A percentile compares a stretch with the other conserved stretches of the same genome.
phyloP scores from a whole-genome alignment of 2,329 filamentous ascomycete genomes.

The Aspergillus pseudoterreus region DNA sequence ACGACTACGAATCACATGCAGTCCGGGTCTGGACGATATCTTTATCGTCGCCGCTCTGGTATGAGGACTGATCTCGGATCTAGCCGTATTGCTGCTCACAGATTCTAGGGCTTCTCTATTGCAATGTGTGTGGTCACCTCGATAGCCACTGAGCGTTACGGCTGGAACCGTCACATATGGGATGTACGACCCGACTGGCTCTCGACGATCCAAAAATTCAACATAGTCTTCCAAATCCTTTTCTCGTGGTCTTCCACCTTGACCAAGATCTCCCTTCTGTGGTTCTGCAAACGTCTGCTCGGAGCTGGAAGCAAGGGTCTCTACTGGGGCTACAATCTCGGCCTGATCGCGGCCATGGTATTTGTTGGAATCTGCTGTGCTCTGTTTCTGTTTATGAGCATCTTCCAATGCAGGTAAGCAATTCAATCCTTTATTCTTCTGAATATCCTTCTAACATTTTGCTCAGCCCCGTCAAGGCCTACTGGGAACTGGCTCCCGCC shows the following conservation, averaged over 20 bases:
- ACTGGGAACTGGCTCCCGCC: slow-evolving; percentile 27
- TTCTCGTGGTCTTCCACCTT: slow-evolving; percentile 33
- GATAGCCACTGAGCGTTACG: slow-evolving; percentile 29
- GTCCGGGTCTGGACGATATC: slow-evolving; percentile 46
- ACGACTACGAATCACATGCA: slow-evolving; percentile 43
- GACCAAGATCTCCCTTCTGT: slow-evolving; percentile 38
- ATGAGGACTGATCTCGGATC: slow-evolving; percentile 3
- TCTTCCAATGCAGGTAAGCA: slow-evolving; percentile 41
- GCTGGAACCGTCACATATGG: slow-evolving; percentile 42
- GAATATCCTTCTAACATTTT: not conserved
- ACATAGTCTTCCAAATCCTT: slow-evolving; percentile 35
- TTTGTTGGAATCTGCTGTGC: slow-evolving; percentile 28
- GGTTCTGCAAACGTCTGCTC: slow-evolving; percentile 33
- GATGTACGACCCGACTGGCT: slow-evolving; percentile 32
- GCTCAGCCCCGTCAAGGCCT: slow-evolving; percentile 23
- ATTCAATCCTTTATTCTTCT: slow-evolving; percentile 1
- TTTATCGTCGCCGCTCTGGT: slow-evolving; percentile 45
- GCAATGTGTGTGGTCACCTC: slow-evolving; percentile 33
- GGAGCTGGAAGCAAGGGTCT: slow-evolving; percentile 26
- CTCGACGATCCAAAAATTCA: slow-evolving; percentile 30
- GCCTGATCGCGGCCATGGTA: slow-evolving; percentile 22
- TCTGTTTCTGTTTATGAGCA: slow-evolving; percentile 30
- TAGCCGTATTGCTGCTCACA: not conserved
- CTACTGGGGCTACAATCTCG: slow-evolving; percentile 22
- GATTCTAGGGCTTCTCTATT: slow-evolving; percentile 28